Evolutionary conservation across 1,284 basidiomycete genomes (phyloP), one percentile per base, ranked within the genome.

Genomic region (Microbotryum silenes-acaulis): DNA sequence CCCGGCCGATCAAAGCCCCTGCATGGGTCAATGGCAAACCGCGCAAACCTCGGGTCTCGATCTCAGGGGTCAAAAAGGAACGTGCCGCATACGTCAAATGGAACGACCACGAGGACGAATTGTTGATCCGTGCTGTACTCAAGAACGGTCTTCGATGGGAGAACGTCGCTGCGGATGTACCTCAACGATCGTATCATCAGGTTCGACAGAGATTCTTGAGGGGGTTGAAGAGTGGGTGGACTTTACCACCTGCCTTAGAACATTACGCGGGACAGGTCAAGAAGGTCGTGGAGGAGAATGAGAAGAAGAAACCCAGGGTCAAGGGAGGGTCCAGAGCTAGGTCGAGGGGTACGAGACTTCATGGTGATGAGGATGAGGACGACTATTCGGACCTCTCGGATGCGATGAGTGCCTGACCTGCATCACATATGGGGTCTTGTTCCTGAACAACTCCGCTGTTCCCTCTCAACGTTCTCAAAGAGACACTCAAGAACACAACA

Each of bases 71-170:
- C 25, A 63, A 61, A 59, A 63, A 58, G 51, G 49, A 54, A 2
- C 37, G 65, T 37, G 48, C 65, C 20, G 64, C 69, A 8, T 71
- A 68, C 48, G 60, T 63, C 52, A 69, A 69, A 21, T 71, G 69
- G 69, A 72, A 61, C 6, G 2, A 61, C 16, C 51, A 56, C 12
- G 68, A 72, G 44, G 71, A 72, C 56, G 66, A 69, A 51, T 29
- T 57, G 54, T 60, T 72, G 18, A 29, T 71, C 14, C 46, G 64
- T 20, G 70, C 64, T 2, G 64, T 72, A 4, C 63, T 67, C 18
- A 37, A 66, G 49, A 53, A 61, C 56, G 71, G 71, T 3, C 64
- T 62, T 47, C 61, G 64, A 8, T 72, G 71, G 71, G 71, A 72
- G 29, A 44, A 47, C 14, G 67, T 72, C 16, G 66, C 68, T 4